These are phyloP conservation scores for Sporisorium scitamineum DNA, from an alignment of 1,284 basidiomycete genomes.

Conservation along the genomic window DNA sequence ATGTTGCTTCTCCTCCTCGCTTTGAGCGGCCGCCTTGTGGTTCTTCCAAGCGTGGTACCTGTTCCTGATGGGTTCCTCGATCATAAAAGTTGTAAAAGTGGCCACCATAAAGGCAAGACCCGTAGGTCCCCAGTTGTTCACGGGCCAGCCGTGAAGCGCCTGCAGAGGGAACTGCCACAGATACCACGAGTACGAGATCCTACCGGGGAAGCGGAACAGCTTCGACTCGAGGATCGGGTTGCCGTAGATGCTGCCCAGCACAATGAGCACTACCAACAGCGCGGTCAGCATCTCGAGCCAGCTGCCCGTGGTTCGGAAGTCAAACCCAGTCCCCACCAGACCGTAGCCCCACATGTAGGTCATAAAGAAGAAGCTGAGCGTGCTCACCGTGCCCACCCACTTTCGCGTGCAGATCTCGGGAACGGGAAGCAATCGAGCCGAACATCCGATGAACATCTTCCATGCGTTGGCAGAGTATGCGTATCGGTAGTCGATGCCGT, in stretches of 20 bases:
- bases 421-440: conserved; percentile 25
- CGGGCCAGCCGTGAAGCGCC: conserved; percentile 22
- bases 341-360: conserved; percentile 30
- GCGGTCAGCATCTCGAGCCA: conserved; percentile 35
- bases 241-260: conserved; percentile 35
- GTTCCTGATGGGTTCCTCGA: conserved; percentile 44
- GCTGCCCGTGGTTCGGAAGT: conserved; percentile 31
- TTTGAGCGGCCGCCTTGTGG: conserved; percentile 7
- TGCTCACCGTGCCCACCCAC: conserved; percentile 25
- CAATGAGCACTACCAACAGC: conserved; percentile 14
- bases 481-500: conserved; percentile 39
- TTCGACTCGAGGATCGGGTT: conserved; percentile 39
- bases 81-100: conserved; percentile 37
- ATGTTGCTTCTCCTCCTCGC: conserved; percentile 21
- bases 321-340: conserved; percentile 3
- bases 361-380: conserved; percentile 20
- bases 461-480: conserved; percentile 33
- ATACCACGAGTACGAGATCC: conserved; percentile 43
- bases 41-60: conserved; percentile 35
- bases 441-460: conserved; percentile 44
- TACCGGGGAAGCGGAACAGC: conserved; percentile 33
- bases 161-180: conserved; percentile 45
- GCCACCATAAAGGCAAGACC: conserved; percentile 34
- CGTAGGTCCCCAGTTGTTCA: conserved; percentile 29
- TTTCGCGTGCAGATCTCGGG: conserved; percentile 15